Evolutionary conservation across 352 stramenopile species (phyloP), one percentile per base, ranked within the genome.

Genomic region (Globisporangium rhizosaccharum): DNA sequence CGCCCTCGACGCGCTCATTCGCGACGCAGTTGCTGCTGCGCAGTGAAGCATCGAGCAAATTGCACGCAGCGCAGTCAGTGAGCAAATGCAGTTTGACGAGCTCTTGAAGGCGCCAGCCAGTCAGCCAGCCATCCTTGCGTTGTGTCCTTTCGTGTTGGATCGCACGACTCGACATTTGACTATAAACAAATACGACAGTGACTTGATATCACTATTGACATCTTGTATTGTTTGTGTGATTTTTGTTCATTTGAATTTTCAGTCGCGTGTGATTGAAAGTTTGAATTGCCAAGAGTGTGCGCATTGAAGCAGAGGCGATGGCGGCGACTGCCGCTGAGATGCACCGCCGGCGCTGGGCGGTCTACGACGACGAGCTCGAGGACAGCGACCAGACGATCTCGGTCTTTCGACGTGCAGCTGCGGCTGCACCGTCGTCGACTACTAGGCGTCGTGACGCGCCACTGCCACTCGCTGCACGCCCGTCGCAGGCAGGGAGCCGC

Each of bases 371-470:
- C 39, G 75, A 76, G 67, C 68, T 83, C 7, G 68, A 82, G 51
- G 70, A 85, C 70, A 89, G 79, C 66, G 75, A 91, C 66, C 81
- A 86, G 73, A 88, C 80, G 23, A 70, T 90, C 57, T 72, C 66
- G 2, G 53, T 53, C 15, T 49, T 48, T 8, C 55, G 59, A 10
- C 57, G 67, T 18, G 49, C 62, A 20, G 28, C 59, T 12, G 36
- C 44, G 39, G 54, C 61, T 33, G 46, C 61, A 25, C 18, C 30
- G 12, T 7, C 49, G 2, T 11, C 26, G 17, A 17, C 50, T 14
- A 36, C 50, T 23, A 11, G 8, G 37, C 36, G 12, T 14, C 45
- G 17, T 28, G 18, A 25, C 11, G 28, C 49, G 12, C 20, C 49
- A 4, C 49, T 23, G 33, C 15, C 15, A 17, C 18, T 23, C 15